phyloP scores from a whole-genome alignment of 2,329 filamentous ascomycete species.

The Coniella vitis region DNA sequence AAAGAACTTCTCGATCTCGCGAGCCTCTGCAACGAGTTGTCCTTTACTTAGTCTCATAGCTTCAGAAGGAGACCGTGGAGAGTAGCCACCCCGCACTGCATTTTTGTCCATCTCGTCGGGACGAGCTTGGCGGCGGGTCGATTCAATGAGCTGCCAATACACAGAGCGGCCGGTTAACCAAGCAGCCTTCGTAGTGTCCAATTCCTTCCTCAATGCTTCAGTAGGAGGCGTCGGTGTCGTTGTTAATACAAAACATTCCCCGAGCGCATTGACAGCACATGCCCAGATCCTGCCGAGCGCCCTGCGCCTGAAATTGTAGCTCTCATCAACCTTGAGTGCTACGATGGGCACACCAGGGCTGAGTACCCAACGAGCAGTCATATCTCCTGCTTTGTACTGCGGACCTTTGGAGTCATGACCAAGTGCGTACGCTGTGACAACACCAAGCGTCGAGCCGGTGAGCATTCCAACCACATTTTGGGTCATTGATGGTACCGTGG shows the following conservation, averaged over 20 bases:
- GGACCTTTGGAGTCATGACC: constrained; percentile 52
- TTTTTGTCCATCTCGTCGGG: constrained; percentile 67
- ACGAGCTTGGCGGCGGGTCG: constrained; percentile 64
- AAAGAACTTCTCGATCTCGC: constrained; percentile 73
- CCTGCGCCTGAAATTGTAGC: constrained; percentile 66
- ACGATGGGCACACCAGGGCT: constrained; percentile 92
- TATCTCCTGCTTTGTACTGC: constrained; percentile 63
- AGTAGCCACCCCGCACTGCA: constrained; percentile 66
- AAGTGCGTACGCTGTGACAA: constrained; percentile 76
- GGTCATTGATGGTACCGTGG: constrained; percentile 62
- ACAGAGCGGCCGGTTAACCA: constrained; percentile 76
- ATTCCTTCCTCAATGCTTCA: constrained; percentile 40
- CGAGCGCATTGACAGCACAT: constrained; percentile 87
- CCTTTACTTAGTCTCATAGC: constrained; percentile 63
- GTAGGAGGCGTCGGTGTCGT: constrained; percentile 56
- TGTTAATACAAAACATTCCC: constrained; percentile 81
- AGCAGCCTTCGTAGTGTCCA: constrained; percentile 55
- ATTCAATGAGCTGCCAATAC: constrained; percentile 75
- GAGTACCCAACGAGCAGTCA: constrained; percentile 83
- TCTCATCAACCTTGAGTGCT: constrained; percentile 74
- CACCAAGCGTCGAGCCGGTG: constrained; percentile 73
- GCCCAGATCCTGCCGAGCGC: constrained; percentile 72
- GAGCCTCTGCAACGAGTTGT: constrained; percentile 69
- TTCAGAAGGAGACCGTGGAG: constrained; percentile 70
- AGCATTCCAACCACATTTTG: constrained; percentile 76